Percentiles rank a stretch among this genome's conserved stretches.
phyloP scores from a whole-genome alignment of 495 filamentous ascomycete genomes.

The Glonium stellatum region DNA sequence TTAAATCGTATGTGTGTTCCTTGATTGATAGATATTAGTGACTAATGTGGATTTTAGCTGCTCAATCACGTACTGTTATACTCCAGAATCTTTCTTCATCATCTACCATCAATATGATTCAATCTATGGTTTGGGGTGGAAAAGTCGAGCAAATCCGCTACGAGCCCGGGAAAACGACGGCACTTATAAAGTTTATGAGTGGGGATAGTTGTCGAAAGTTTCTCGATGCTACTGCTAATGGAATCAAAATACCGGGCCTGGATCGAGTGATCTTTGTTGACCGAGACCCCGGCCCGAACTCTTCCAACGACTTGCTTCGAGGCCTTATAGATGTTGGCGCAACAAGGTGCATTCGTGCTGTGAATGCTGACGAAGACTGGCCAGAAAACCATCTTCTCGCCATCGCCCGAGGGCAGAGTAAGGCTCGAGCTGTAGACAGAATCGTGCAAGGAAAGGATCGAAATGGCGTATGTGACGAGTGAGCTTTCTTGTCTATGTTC shows the following conservation, averaged over 20 bases:
- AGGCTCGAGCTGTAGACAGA: slow-evolving; percentile 36
- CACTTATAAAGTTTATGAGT: slow-evolving; percentile 41
- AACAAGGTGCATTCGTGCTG: slow-evolving; percentile 40
- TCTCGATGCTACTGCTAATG: slow-evolving; percentile 41
- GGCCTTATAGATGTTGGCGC: slow-evolving; percentile 34
- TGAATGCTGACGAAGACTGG: slow-evolving; percentile 37
- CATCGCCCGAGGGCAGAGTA: slow-evolving; percentile 28
- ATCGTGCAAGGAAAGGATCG: slow-evolving; percentile 30
- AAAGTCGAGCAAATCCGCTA: slow-evolving; percentile 35
- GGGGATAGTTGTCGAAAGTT: slow-evolving; percentile 37
- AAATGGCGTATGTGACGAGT: not conserved
- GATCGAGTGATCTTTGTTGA: slow-evolving; percentile 35
- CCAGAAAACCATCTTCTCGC: slow-evolving; percentile 30
- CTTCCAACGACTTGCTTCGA: slow-evolving; percentile 36
- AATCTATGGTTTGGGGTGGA: slow-evolving; percentile 43
- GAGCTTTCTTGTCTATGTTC: not conserved
- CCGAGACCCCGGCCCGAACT: slow-evolving; percentile 35
- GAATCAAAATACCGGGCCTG: slow-evolving; percentile 33
- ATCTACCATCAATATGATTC: slow-evolving; percentile 32
- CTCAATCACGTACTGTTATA: slow-evolving; percentile 34
- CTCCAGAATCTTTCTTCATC: slow-evolving; percentile 37
- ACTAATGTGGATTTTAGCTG: slow-evolving; percentile 26
- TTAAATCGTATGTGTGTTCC: slow-evolving; percentile 9
- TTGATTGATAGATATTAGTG: not conserved
- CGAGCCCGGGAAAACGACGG: slow-evolving; percentile 22